Evolutionary conservation across 2,329 filamentous ascomycete species (phyloP).

Genomic region (Bisporella sp.): DNA sequence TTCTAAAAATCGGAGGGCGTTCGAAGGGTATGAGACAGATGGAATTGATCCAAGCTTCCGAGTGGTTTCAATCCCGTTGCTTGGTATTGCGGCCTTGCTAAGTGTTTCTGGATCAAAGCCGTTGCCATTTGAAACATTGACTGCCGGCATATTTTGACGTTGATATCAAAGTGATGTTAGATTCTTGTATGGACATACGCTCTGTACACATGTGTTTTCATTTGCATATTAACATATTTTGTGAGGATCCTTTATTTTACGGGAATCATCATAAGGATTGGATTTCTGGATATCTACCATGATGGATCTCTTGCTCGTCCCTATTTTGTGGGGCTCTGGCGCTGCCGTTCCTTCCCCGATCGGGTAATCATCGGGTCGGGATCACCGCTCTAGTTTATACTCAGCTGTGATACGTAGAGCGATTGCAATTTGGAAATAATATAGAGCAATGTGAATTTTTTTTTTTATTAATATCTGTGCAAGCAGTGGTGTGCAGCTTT

Average conservation of each 20-base stretch:
- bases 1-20: conserved; percentile 7
- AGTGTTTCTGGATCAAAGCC: neutral
- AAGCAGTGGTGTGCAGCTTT: too few species aligned
- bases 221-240: neutral
- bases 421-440: too few species aligned
- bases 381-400: too few species aligned
- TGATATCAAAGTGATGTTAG: neutral
- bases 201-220: neutral
- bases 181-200: neutral
- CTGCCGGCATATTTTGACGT: neutral
- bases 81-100: neutral
- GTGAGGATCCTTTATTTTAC: neutral
- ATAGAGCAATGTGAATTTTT: too few species aligned
- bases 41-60: neutral
- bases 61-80: neutral
- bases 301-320: too few species aligned
- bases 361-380: too few species aligned
- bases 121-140: neutral
- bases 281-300: neutral
- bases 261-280: neutral
- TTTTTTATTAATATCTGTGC: too few species aligned
- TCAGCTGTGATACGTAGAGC: too few species aligned
- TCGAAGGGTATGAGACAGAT: conserved; percentile 4
- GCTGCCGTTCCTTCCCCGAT: too few species aligned
- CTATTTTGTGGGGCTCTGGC: too few species aligned